These are phyloP conservation scores for Adansonia digitata DNA, from an alignment of 345 rosid genomes.

Conservation along the genomic window DNA sequence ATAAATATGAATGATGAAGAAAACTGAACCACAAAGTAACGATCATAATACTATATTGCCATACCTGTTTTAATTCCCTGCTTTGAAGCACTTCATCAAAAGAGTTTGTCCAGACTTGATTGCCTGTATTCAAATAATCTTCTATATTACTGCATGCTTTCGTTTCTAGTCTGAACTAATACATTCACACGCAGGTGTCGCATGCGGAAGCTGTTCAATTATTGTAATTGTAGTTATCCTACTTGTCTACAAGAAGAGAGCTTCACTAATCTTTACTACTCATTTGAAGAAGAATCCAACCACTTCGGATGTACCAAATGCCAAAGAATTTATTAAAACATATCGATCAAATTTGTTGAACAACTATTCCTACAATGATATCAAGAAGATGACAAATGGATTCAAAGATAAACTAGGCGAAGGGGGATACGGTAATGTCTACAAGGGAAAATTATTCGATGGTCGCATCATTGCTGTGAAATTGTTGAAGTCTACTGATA, in stretches of 20 bases:
- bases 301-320: neutral
- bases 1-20: too few relatives aligned
- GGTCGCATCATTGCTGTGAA: slow-evolving; percentile 36
- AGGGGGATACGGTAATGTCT: slow-evolving; percentile 37
- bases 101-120: too few relatives aligned
- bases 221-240: slow-evolving; percentile 13
- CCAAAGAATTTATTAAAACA: slow-evolving; percentile 23
- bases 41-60: too few relatives aligned
- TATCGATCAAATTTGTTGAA: slow-evolving; percentile 25
- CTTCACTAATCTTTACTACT: too few relatives aligned
- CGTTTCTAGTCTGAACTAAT: too few relatives aligned
- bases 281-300: too few relatives aligned
- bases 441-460: slow-evolving; percentile 27
- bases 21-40: too few relatives aligned
- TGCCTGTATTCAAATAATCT: too few relatives aligned
- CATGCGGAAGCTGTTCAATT: slow-evolving; percentile 20
- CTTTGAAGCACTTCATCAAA: too few relatives aligned
- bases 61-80: too few relatives aligned
- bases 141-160: too few relatives aligned
- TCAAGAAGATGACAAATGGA: slow-evolving; percentile 18
- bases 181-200: slow-evolving; percentile 25
- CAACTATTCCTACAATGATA: slow-evolving; percentile 20
- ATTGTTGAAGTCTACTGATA: slow-evolving; percentile 2
- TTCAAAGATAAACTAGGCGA: slow-evolving; percentile 28
- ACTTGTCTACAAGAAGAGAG: neutral